Conservation (phyloP, 768 basidiomycete species). For the Tricholoma matsutake region DNA sequence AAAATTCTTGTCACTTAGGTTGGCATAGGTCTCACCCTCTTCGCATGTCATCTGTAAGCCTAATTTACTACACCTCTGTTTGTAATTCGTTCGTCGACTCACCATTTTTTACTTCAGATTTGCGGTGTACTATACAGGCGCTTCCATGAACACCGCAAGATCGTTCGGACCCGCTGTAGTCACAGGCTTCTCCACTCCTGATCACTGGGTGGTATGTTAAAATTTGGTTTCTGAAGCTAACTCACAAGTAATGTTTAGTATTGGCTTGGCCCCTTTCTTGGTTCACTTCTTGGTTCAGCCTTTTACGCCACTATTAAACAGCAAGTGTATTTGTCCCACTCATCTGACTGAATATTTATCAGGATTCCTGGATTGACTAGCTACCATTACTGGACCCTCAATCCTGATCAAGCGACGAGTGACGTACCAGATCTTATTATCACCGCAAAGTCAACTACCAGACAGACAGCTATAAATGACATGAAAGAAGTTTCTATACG, state of each 20-base stretch:
- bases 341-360: constrained; percentile 1
- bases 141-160: constrained; percentile 66
- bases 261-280: constrained; percentile 70
- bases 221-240: not conserved
- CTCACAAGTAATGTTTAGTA: constrained; percentile 38
- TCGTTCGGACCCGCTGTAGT: constrained; percentile 69
- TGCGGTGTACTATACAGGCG: constrained; percentile 61
- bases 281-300: constrained; percentile 54
- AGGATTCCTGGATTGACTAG: constrained; percentile 22
- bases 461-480: not conserved
- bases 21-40: constrained; percentile 64
- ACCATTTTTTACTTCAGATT: constrained; percentile 36
- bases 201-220: constrained; percentile 63
- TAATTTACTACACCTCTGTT: not conserved
- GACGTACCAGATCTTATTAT: constrained; percentile 35
- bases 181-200: constrained; percentile 47
- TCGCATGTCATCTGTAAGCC: constrained; percentile 57
- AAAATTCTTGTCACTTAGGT: constrained; percentile 33
- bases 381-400: constrained; percentile 52
- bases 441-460: constrained; percentile 13
- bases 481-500: not conserved
- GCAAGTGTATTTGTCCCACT: constrained; percentile 15
- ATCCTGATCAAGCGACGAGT: constrained; percentile 38
- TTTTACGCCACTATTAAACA: constrained; percentile 59
- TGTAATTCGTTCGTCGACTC: not conserved